Evolutionary conservation across 352 stramenopile genomes (phyloP), one percentile per base, ranked within the genome.

Genomic region (Phytophthora capsici): DNA sequence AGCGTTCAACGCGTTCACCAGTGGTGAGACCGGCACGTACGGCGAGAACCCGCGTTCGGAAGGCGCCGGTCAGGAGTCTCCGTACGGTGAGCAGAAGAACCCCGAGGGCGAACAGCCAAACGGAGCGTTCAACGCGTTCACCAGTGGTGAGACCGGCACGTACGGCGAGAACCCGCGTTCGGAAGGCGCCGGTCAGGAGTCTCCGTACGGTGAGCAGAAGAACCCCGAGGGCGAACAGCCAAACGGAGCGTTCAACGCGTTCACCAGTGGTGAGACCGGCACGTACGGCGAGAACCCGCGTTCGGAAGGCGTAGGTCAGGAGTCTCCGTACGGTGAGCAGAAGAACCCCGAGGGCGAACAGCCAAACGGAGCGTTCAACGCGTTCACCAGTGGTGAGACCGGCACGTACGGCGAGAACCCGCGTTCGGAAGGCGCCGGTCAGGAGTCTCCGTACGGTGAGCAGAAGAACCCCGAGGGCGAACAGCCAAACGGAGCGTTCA

Each of bases 111-210:
- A 63, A 1, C 32, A 25, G 17, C 36, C 40, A 13, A 43, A 14
- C n/a, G 25, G 26, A 30, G 37, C 52, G 17, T 60, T 44, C 52
- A 60, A 60, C n/a, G 13, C 51, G 0, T 58, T 49, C 51, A 41
- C 37, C 0, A 23, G 32, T 25, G 32, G n/a, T 0, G 34, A 44
- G n/a, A 22, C 34, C 1, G 40, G n/a, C 40, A 34, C 52, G 40
- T 47, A 47, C 40, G 40, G 17, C 40, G 23, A 30, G 40, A 47
- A 26, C 9, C 17, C 40, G n/a, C 20, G 20, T 25, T 25, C 50
- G 34, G 50, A 57, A 32, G 23, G 30, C 5, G 20, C 14, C 1
- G 20, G 20, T n/a, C 37, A 57, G 20, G 20, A 46, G 16, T 47
- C 34, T 17, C 34, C 50, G 13, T 45, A 20, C 22, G 16, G 9